These are phyloP conservation scores for Colletotrichum sublineola DNA, from an alignment of 2,329 filamentous ascomycete species.

Conservation along the genomic window DNA sequence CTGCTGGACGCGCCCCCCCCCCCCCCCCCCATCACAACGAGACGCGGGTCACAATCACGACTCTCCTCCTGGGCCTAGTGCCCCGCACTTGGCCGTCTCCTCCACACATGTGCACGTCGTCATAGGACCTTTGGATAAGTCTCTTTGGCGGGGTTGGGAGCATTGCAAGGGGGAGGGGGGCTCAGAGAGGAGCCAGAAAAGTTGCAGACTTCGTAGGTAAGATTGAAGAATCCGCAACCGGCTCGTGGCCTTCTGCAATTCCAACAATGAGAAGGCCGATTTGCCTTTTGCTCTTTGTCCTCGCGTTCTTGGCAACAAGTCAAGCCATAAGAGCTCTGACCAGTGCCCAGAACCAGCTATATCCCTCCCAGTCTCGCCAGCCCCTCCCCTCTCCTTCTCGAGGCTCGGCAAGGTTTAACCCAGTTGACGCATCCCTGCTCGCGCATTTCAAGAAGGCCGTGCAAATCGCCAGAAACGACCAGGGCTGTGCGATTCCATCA, in stretches of 20 bases:
- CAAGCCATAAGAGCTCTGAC: constrained; percentile 35
- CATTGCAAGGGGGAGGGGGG: constrained; percentile 14
- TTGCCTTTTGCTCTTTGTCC: constrained; percentile 13
- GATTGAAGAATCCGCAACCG: neutral
- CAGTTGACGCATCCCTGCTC: constrained; percentile 33
- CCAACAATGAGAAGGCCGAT: constrained; percentile 15
- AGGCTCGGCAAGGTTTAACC: constrained; percentile 26
- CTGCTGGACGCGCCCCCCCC: constrained; percentile 9
- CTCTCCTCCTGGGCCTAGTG: constrained; percentile 23
- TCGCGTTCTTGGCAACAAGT: constrained; percentile 1
- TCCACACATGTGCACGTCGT: constrained; percentile 40
- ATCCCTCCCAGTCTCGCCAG: constrained; percentile 7
- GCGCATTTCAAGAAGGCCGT: constrained; percentile 25
- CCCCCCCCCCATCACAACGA: constrained; percentile 25
- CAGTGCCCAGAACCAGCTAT: constrained; percentile 18
- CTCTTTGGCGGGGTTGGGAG: constrained; percentile 41
- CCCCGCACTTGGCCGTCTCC: constrained; percentile 39
- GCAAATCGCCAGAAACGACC: constrained; percentile 32
- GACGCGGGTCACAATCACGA: constrained; percentile 22
- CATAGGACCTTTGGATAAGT: constrained; percentile 37
- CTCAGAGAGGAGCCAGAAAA: constrained; percentile 5
- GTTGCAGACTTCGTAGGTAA: neutral
- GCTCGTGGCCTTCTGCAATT: constrained; percentile 3
- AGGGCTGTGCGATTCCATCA: constrained; percentile 15
- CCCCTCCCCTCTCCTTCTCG: constrained; percentile 6